Evolutionary conservation across 495 filamentous ascomycete species (phyloP).

Genomic region (Echria macrotheca): DNA sequence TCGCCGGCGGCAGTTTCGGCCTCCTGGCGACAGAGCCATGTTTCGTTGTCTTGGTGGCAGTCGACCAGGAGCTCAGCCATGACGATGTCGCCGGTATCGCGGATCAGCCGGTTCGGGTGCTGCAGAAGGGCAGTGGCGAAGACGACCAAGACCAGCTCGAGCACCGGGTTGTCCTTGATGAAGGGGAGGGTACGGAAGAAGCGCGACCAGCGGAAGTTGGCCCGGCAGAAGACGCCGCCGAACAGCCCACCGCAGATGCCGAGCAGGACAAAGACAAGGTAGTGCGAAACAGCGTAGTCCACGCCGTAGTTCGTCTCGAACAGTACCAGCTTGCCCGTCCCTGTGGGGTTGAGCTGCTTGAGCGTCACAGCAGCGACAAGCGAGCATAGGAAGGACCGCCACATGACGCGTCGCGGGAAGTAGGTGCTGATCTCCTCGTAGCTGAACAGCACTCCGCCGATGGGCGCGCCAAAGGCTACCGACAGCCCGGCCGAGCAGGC

Average conservation of each 20-base stretch:
- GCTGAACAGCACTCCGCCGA: slow-evolving; percentile 52
- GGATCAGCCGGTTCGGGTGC: slow-evolving; percentile 48
- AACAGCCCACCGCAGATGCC: slow-evolving; percentile 51
- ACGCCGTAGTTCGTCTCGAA: slow-evolving; percentile 55
- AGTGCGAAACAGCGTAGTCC: slow-evolving; percentile 45
- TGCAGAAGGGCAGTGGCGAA: slow-evolving; percentile 48
- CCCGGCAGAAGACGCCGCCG: slow-evolving; percentile 51
- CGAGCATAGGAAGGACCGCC: slow-evolving; percentile 53
- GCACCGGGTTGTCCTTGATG: slow-evolving; percentile 48
- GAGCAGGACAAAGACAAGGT: slow-evolving; percentile 49
- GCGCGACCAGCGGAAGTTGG: slow-evolving; percentile 52
- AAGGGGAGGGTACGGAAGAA: slow-evolving; percentile 45
- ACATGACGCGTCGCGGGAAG: slow-evolving; percentile 49
- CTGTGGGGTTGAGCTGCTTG: slow-evolving; percentile 50
- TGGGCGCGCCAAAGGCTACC: slow-evolving; percentile 54
- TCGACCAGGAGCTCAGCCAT: slow-evolving; percentile 51
- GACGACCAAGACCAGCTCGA: slow-evolving; percentile 51
- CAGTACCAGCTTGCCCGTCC: slow-evolving; percentile 52
- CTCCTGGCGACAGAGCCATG: slow-evolving; percentile 49
- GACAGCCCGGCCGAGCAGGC: slow-evolving; percentile 50
- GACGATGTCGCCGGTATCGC: slow-evolving; percentile 48
- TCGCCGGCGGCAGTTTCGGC: slow-evolving; percentile 19
- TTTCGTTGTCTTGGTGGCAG: slow-evolving; percentile 30
- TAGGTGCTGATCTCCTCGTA: slow-evolving; percentile 51
- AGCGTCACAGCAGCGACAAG: slow-evolving; percentile 47